Evolutionary conservation across 2,329 filamentous ascomycete species (phyloP).

Genomic region (Aureobasidium sp.): DNA sequence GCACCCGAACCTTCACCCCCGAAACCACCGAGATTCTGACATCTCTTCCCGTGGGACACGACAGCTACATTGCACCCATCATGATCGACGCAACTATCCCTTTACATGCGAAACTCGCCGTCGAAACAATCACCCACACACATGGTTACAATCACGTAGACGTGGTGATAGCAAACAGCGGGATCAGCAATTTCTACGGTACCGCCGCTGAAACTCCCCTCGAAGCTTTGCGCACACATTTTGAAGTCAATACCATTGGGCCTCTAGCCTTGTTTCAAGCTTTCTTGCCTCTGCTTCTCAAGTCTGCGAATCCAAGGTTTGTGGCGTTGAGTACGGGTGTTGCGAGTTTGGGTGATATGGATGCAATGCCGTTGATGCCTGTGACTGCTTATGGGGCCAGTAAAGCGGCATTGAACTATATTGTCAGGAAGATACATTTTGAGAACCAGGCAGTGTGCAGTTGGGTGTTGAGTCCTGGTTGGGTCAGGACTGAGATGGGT

Average conservation of each 20-base stretch:
- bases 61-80: constrained; percentile 35
- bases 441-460: constrained; percentile 23
- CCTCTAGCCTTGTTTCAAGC: constrained; percentile 42
- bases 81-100: constrained; percentile 37
- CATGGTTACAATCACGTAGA: constrained; percentile 24
- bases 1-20: constrained; percentile 30
- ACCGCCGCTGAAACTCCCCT: constrained; percentile 23
- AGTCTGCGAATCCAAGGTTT: constrained; percentile 30
- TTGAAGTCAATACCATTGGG: constrained; percentile 32
- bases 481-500: constrained; percentile 40
- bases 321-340: constrained; percentile 27
- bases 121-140: constrained; percentile 25
- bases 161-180: constrained; percentile 21
- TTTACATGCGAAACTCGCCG: constrained; percentile 27
- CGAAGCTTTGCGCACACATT: constrained; percentile 25
- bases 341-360: constrained; percentile 15
- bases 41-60: constrained; percentile 30
- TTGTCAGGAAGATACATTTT: constrained; percentile 32
- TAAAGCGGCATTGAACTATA: constrained; percentile 37
- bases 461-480: constrained; percentile 14
- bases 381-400: constrained; percentile 38
- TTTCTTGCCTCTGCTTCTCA: constrained; percentile 32
- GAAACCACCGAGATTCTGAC: constrained; percentile 27
- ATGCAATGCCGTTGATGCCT: constrained; percentile 21
- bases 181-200: constrained; percentile 16